Evolutionary conservation across 306 rosid genomes (phyloP), one percentile per base, ranked within the genome.

Genomic region (Alnus rubra): DNA sequence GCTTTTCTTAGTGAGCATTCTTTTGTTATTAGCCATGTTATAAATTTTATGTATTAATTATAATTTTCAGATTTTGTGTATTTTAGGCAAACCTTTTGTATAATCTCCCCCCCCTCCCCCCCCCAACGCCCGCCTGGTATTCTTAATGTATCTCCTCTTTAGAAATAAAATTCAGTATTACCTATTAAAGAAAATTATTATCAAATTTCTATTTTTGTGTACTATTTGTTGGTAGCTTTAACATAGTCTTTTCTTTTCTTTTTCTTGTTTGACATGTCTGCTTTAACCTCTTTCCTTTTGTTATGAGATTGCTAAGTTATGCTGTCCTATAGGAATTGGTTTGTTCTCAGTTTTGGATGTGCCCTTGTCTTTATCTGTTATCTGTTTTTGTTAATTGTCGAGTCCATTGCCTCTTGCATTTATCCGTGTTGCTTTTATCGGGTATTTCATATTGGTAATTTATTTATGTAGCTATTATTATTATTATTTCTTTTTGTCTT

Each of bases 401-500:
- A 9, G 14, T 42, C n/a, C 72, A 42, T 67, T 67, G 72, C 51
- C 30, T 42, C 72, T 42, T 67, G 19, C 30, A 71, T 69, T 63
- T 78, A 28, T 42, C 48, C 3, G 42, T 74, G 55, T 72, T 74
- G 37, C 72, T 76, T 76, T 58, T 80, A 48, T 86, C 71, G 65
- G 52, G 47, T 48, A 51, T 55, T 69, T 35, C 44, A 77, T 79
- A 51, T 15, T 73, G 37, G 68, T 76, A 16, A 55, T 72, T 31
- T 77, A 74, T 54, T 73, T 33, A 33, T 33, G 1, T 23, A 23
- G 28, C 28, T 33, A 33, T 33, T 33, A 18, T 67, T 71, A 8
- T 78, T 69, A 49, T 49, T 0, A 10, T 49, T 59, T 81, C 63
- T 76, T 77, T 55, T 76, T 78, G 78, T 79, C 71, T 69, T 83